Conservation (phyloP, 1,139 yeast species). For the Suhomyces chickasaworum region DNA sequence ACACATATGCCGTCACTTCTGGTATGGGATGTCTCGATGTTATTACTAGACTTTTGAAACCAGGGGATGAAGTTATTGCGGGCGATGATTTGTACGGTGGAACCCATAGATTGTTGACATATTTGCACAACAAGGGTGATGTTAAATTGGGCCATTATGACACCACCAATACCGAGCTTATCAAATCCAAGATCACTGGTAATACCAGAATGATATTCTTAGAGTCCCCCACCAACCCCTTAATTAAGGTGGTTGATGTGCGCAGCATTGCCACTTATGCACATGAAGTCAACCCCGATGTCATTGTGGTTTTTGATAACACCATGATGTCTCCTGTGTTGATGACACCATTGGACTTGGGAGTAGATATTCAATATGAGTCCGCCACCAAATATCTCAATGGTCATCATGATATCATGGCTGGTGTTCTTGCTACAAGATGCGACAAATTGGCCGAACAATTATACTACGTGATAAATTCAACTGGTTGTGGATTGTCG, state of each 20-base stretch:
- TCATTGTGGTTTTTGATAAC: conserved; percentile 84
- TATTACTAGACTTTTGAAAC: conserved; percentile 66
- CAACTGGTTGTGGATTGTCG: conserved; percentile 87
- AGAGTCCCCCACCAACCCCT: conserved; percentile 91
- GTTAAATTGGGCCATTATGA: conserved; percentile 76
- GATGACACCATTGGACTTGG: conserved; percentile 81
- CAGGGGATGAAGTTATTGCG: conserved; percentile 85
- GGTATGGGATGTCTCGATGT: conserved; percentile 95
- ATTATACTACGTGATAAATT: conserved; percentile 75
- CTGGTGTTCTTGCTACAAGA: conserved; percentile 81
- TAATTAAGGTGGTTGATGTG: conserved; percentile 83
- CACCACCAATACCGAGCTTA: conserved; percentile 68
- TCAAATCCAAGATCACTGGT: conserved; percentile 52
- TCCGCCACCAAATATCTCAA: conserved; percentile 89
- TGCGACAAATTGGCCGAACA: conserved; percentile 64
- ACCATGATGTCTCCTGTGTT: conserved; percentile 94
- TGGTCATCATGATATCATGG: conserved; percentile 97
- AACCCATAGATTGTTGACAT: conserved; percentile 80
- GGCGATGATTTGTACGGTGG: conserved; percentile 96
- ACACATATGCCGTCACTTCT: conserved; percentile 79
- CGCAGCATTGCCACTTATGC: conserved; percentile 65
- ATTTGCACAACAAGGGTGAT: conserved; percentile 66
- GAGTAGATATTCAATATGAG: conserved; percentile 89
- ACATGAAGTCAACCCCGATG: conserved; percentile 65
- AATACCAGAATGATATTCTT: conserved; percentile 74